Base-by-base conservation (phyloP, 2,329 filamentous ascomycete species). In the Calycina marina region DNA sequence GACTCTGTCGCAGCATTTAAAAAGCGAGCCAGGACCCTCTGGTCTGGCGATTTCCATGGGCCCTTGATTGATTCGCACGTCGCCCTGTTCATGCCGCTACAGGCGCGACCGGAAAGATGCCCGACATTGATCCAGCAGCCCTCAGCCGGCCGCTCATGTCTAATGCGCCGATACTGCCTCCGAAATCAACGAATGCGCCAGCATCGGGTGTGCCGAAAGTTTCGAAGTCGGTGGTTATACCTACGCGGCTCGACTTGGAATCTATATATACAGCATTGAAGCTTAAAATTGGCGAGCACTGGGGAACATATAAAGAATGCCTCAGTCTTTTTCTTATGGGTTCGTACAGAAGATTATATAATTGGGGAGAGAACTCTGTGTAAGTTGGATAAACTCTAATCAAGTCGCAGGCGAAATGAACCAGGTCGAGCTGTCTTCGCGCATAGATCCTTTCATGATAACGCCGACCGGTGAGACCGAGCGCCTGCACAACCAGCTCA, bases 101-200 rank as follows among this genome's bases (percentile, higher is more conserved):
- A 39, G 40, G 44, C 45, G 45, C 43, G 42, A 45, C 42, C 42
- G 22, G 36, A 39, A 46, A 34, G 43, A 77, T 77, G 72, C 72
- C 72, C 48, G 73, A 77, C 58, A 77, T 78, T 58, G 73, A 77
- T 61, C 73, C 73, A 49, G 71, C 73, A 60, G 72, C 73, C 42
- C 56, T 78, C 48, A 76, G 71, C 62, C 69, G 72, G 49, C 67
- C 70, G 40, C 54, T 66, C 52, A 65, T 58, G 53, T 61, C 73
- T 34, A 62, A 69, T 28, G 75, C 72, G 4, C 70, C 73, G 38
- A 60, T 71, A 25, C 55, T 77, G 36, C 56, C 67, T 37, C 61
- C 58, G 27, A 76, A 76, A 50, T 60, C 68, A 31, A 63, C 76
- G 43, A 63, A 63, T 27, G 60, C 69, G 34, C 62, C 66, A 24